Evolutionary conservation across 208 protist genomes (phyloP), one percentile per base, ranked within the genome.

Genomic region (Acanthamoeba lenticulata): DNA sequence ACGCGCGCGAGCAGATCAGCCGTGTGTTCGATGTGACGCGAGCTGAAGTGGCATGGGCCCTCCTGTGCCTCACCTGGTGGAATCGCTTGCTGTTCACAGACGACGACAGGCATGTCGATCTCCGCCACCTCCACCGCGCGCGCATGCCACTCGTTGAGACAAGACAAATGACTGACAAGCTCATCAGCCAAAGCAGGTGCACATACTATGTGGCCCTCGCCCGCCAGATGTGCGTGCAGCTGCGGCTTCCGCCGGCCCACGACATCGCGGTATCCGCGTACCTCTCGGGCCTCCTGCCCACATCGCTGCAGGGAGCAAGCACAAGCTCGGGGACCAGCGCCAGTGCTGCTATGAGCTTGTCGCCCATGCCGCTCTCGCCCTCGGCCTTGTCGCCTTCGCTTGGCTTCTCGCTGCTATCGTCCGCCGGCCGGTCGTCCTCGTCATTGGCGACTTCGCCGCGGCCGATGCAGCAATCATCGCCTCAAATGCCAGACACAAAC

Each of bases 11-110:
- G 1, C 34, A 77, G 15, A 38, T 77, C 34, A 77, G 67, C 21
- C 67, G 67, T 9, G 67, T 77, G 67, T 77, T 77, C 36, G 67
- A 77, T 27, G 34, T 34, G 34, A 77, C 67, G 36, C 4, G 67
- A 11, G 34, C 42, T 7, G 67, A 77, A 17, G 67, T 77, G 34
- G 67, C 67, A 4, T 77, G 67, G 67, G 24, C 67, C 42, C 67
- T 77, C 24, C 15, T 77, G 29, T 77, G 67, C 67, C 36, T 77
- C 34, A 45, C 67, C 67, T 77, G 67, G 67, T 77, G 67, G 67
- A 44, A 7, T 13, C 67, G 67, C 36, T 34, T 77, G 7, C 67
- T 77, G 6, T 34, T 77, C 0, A 1, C 34, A 1, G 67, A 44
- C 7, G 67, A 77, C 6, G 34, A 44, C 29, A 13, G 67, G 67